These are phyloP conservation scores for Saturnispora hagleri DNA, from an alignment of 805 yeast species.

Conservation along the genomic window DNA sequence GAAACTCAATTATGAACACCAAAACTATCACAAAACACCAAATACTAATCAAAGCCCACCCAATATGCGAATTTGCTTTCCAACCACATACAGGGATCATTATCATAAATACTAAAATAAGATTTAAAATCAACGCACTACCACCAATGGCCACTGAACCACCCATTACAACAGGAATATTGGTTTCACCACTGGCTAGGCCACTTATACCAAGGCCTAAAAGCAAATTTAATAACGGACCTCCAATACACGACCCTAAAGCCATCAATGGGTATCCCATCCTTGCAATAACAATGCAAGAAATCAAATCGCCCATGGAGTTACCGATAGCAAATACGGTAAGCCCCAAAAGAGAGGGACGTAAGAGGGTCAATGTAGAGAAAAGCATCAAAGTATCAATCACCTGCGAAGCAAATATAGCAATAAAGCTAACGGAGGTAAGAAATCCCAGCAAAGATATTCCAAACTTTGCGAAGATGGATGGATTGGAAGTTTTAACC, in stretches of 20 bases:
- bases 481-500: constrained; percentile 14
- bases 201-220: constrained; percentile 79
- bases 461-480: constrained; percentile 17
- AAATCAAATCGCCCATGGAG: constrained; percentile 81
- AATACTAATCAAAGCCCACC: constrained; percentile 29
- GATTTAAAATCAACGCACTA: constrained; percentile 30
- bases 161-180: constrained; percentile 25
- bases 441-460: constrained; percentile 52
- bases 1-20: constrained; percentile 23
- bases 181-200: constrained; percentile 31
- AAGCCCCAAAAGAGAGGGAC: constrained; percentile 76
- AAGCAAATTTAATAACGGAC: constrained; percentile 71
- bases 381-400: constrained; percentile 54
- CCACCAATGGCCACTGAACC: constrained; percentile 35
- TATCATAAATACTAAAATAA: constrained; percentile 29
- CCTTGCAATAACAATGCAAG: constrained; percentile 70
- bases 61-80: constrained; percentile 32
- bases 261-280: constrained; percentile 87
- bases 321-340: constrained; percentile 90
- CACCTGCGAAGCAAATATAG: constrained; percentile 60
- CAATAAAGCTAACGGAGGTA: constrained; percentile 58
- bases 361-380: constrained; percentile 48
- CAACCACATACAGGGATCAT: constrained; percentile 35
- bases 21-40: constrained; percentile 35
- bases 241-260: constrained; percentile 91